phyloP scores from a whole-genome alignment of 192 early-diverging fungal species.

The Coemansia sp. region DNA sequence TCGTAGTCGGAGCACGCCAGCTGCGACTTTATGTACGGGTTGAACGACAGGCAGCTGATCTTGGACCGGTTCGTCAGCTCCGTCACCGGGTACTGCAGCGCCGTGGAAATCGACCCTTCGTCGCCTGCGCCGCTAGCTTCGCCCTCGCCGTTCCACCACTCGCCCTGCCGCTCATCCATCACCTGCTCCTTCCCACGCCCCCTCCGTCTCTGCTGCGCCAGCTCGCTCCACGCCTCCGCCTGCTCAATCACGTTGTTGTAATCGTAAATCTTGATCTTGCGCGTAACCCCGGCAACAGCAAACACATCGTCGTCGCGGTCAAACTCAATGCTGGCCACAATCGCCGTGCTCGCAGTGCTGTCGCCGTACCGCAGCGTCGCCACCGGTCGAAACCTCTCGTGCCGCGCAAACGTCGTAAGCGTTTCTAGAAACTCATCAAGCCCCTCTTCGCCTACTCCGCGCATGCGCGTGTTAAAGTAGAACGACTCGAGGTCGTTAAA shows the following conservation, averaged over 20 bases:
- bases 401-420: constrained; percentile 66
- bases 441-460: constrained; percentile 32
- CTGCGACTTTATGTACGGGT: constrained; percentile 79
- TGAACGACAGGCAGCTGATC: constrained; percentile 93
- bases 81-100: constrained; percentile 73
- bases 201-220: constrained; percentile 14
- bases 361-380: constrained; percentile 82
- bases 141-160: constrained; percentile 52
- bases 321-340: constrained; percentile 93
- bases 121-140: constrained; percentile 12
- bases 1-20: constrained; percentile 92
- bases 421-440: constrained; percentile 54
- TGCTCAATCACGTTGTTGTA: constrained; percentile 58
- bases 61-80: constrained; percentile 80
- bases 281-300: constrained; percentile 89
- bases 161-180: constrained; percentile 15
- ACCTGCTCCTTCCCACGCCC: constrained; percentile 2
- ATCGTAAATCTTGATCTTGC: constrained; percentile 92
- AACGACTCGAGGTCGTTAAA: constrained; percentile 68
- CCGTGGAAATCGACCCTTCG: constrained; percentile 18
- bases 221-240: constrained; percentile 43
- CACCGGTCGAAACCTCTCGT: constrained; percentile 68
- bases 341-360: constrained; percentile 63
- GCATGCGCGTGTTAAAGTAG: constrained; percentile 68
- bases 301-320: constrained; percentile 92